phyloP scores from a whole-genome alignment of 129 eudicot genomes.

The Escallonia herrerae region DNA sequence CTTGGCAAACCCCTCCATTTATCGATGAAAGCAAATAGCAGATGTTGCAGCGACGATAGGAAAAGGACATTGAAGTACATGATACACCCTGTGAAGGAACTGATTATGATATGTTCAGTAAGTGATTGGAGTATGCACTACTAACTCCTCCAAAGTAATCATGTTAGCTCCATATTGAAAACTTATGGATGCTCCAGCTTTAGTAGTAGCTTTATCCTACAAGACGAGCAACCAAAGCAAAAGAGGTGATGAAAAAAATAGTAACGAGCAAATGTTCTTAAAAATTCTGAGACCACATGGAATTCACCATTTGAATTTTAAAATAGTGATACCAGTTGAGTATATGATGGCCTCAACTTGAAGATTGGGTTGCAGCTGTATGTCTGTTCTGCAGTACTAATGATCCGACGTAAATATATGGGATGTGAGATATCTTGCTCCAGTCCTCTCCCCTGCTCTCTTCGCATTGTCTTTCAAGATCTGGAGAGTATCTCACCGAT shows the following conservation, averaged over 20 bases:
- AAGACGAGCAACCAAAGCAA: neutral
- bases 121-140: no score
- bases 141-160: no score
- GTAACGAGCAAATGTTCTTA: neutral
- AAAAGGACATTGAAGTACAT: no score
- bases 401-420: conserved; percentile 14
- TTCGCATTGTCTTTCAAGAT: conserved; percentile 10
- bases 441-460: conserved; percentile 4
- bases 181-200: no score
- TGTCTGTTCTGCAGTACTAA: neutral
- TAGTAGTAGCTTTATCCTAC: neutral
- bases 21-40: no score
- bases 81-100: no score
- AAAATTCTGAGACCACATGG: neutral
- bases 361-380: neutral
- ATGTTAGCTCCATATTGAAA: no score
- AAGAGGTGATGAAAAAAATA: neutral
- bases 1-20: no score
- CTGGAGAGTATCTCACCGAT: conserved; percentile 14
- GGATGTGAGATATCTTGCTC: conserved; percentile 12
- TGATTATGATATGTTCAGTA: no score
- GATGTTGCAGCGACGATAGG: no score
- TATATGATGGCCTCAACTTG: neutral
- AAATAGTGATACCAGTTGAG: neutral
- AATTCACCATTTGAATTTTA: neutral